Evolutionary conservation across 768 basidiomycete species (phyloP), one percentile per base, ranked within the genome.

Genomic region (Collybiopsis confluens): DNA sequence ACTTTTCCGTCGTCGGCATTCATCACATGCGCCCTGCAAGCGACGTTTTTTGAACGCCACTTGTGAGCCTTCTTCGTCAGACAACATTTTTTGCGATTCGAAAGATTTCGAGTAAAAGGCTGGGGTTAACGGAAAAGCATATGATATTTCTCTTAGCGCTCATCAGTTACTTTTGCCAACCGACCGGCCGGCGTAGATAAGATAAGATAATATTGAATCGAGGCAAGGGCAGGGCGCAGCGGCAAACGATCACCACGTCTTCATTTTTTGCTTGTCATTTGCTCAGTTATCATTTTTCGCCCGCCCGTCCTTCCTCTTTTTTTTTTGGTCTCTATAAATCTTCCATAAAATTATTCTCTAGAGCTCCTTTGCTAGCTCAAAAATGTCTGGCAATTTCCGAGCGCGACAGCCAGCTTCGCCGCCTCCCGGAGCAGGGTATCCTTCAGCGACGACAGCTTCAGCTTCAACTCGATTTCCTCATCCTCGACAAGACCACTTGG

Each of bases 391-490:
- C 57, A 69, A 64, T 60, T 81, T 88, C 65, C 78, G 88, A 67
- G 83, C 76, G 52, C 78, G 87, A 66, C 77, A 87, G 62, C 83
- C 83, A 50, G 73, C 87, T 24, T 86, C 87, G 51, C 87, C 88
- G 8, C 82, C 84, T 11, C 77, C 76, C 46, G 74, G 73, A 47
- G 66, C 71, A 62, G 56, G 72, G 36, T 68, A 67, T 49, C 35
- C 52, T 45, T 33, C 56, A 30, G 27, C 52, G 65, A 58, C 68
- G 56, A 61, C n/a, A n/a, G n/a, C n/a, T n/a, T n/a, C n/a, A n/a
- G n/a, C 66, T 53, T 67, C 71, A 40, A 78, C 79, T 62, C 73
- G 83, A 62, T 88, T 86, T 71, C 87, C 87, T 27, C 79, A 86
- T 65, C 67, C 77, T 16, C 72, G 79, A 57, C 78, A 83, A 54